Conservation (phyloP, 495 filamentous ascomycete genomes). For the Trichoderma parareesei region DNA sequence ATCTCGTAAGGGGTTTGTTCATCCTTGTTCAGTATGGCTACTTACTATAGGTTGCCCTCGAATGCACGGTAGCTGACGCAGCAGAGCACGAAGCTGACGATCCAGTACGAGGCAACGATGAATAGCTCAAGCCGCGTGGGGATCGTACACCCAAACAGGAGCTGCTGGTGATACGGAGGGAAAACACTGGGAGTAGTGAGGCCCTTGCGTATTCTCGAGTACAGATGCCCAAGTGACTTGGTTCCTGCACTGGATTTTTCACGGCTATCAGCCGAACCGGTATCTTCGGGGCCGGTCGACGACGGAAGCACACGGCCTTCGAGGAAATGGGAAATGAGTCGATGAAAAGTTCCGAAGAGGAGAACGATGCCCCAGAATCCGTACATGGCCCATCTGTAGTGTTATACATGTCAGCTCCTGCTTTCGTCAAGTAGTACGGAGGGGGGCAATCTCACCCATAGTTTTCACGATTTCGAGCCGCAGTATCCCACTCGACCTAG, state of each 20-base stretch:
- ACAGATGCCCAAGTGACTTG: background rate
- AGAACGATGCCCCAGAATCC: conserved; percentile 13
- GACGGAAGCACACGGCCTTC: conserved; percentile 15
- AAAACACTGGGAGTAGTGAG: background rate
- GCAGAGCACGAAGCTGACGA: conserved; percentile 31
- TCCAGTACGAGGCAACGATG: conserved; percentile 32
- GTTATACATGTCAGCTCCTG: background rate
- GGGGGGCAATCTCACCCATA: conserved; percentile 11
- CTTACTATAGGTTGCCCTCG: conserved; percentile 11
- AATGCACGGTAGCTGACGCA: conserved; percentile 30
- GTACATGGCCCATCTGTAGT: conserved; percentile 13
- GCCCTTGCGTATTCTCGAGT: background rate
- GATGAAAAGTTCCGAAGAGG: conserved; percentile 11
- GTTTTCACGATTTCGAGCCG: background rate
- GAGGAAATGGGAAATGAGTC: conserved; percentile 11
- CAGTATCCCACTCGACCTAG: conserved; percentile 10
- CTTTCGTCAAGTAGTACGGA: background rate
- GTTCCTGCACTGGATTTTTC: background rate
- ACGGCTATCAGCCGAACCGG: background rate
- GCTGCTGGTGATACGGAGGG: background rate
- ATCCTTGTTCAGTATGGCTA: background rate
- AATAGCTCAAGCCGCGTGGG: conserved; percentile 35
- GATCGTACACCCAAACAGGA: conserved; percentile 21
- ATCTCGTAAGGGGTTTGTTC: background rate
- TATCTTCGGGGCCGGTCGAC: background rate